phyloP scores from a whole-genome alignment of 78 protist species.

The Dictyostelium intermedium region DNA sequence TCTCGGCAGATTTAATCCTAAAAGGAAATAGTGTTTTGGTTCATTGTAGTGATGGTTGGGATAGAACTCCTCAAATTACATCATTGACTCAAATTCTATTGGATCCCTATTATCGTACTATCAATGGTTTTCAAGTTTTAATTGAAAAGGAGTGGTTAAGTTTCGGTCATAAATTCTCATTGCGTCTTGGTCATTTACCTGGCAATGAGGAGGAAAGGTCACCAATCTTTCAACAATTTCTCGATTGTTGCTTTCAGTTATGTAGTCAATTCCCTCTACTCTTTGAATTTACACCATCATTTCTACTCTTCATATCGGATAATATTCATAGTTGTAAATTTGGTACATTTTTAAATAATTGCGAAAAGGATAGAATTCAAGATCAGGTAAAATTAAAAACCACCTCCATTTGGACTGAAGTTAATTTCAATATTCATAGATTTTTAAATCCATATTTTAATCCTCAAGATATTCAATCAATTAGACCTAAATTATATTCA shows the following conservation, averaged over 20 bases:
- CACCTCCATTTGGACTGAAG: conserved; percentile 63
- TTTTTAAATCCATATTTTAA: conserved; percentile 40
- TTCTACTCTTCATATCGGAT: conserved; percentile 54
- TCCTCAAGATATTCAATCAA: not conserved
- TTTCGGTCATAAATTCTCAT: conserved; percentile 91
- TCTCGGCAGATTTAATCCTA: conserved; percentile 34
- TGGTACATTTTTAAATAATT: conserved; percentile 73
- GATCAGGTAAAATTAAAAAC: conserved; percentile 30
- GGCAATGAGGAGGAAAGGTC: conserved; percentile 69
- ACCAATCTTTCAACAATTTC: conserved; percentile 95
- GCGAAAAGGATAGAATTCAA: conserved; percentile 41
- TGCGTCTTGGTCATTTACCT: conserved; percentile 39
- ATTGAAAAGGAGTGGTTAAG: conserved; percentile 95
- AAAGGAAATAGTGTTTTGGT: conserved; percentile 27
- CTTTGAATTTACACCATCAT: conserved; percentile 90
- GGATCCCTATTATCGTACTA: conserved; percentile 83
- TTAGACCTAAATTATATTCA: conserved; percentile 26
- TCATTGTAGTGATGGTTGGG: conserved; percentile 93
- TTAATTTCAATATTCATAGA: not conserved
- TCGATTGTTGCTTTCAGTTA: conserved; percentile 92
- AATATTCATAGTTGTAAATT: conserved; percentile 49
- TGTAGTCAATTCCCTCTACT: conserved; percentile 84
- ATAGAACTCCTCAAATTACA: conserved; percentile 89
- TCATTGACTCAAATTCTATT: conserved; percentile 83
- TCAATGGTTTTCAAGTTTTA: conserved; percentile 86